Evolutionary conservation across 2,329 filamentous ascomycete species (phyloP), one percentile per base, ranked within the genome.

Genomic region (Trichoderma sp.): DNA sequence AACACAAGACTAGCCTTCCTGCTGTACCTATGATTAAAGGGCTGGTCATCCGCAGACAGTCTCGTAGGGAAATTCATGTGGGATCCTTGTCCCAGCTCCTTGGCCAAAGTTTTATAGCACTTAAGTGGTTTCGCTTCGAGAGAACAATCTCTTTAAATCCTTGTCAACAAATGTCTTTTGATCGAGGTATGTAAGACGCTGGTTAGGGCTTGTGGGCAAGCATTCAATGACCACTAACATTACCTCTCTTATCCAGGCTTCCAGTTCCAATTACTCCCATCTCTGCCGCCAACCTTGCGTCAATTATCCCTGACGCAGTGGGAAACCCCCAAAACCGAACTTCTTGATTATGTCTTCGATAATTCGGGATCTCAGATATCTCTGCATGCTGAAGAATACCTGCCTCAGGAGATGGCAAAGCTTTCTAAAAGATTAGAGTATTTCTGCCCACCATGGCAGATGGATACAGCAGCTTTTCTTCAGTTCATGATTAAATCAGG

Each of bases 21-120:
- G 57, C 30, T 2, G 67, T 69, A 4, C 67, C 67, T 0, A 39
- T 69, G 8, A 20, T 69, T 6, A 69, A 69, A 63, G 67, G 57
- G 13, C 43, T 69, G 30, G 57, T 69, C 20, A 53, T 55, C 28
- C 67, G 67, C 67, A 69, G 67, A 53, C 67, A 69, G 30, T 69
- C 55, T 36, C 43, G 43, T 20, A 63, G 67, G 23, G 57, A 55
- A 3, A 55, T 69, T 39, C 39, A 69, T 6, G 20, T 69, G 28
- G 30, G 17, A 20, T 23, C 67, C 15, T 6, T 69, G 30, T 69
- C 67, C 7, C 17, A 15, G 39, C 30, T 69, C n/a, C 43, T 62
- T 39, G 17, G 39, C 5, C 39, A 30, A 55, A 69, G 67, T 20
- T 69, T 69, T 63, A 43, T 69, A 30, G 67, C 57, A 62, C 36